Conservation (phyloP, 805 yeast genomes). For the Pichia insulana region DNA sequence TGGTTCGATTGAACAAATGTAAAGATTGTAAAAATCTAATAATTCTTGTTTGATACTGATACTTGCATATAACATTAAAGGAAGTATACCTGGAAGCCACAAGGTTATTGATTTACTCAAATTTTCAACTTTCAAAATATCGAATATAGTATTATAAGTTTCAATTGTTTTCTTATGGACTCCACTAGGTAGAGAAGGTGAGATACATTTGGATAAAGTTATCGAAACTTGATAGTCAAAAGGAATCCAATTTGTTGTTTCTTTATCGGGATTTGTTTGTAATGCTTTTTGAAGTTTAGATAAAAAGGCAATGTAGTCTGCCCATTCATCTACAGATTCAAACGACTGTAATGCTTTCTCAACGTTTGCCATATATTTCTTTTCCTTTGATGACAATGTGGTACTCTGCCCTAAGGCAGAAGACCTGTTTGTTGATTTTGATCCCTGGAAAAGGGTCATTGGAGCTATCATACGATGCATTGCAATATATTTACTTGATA, state of each 20-base stretch:
- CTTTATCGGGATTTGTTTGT: slow-evolving; percentile 36
- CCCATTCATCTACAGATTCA: slow-evolving; percentile 91
- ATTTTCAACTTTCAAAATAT: slow-evolving; percentile 45
- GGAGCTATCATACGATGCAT: slow-evolving; percentile 17
- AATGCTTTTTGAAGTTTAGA: slow-evolving; percentile 71
- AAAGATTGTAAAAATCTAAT: slow-evolving; percentile 49
- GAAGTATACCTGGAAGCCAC: slow-evolving; percentile 93
- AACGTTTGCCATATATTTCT: slow-evolving; percentile 55
- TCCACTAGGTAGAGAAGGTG: slow-evolving; percentile 83
- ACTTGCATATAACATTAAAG: slow-evolving; percentile 80
- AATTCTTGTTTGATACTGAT: slow-evolving; percentile 79
- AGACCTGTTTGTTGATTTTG: slow-evolving; percentile 7
- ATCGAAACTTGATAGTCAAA: slow-evolving; percentile 56
- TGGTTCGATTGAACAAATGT: slow-evolving; percentile 46
- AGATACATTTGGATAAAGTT: slow-evolving; percentile 68
- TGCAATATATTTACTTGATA: too few relatives aligned
- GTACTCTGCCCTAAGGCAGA: slow-evolving; percentile 8
- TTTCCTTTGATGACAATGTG: slow-evolving; percentile 49
- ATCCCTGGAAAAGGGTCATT: slow-evolving; percentile 10
- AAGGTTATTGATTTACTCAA: slow-evolving; percentile 49
- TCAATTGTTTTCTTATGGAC: slow-evolving; percentile 86
- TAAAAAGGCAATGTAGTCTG: slow-evolving; percentile 88
- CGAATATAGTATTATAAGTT: slow-evolving; percentile 64
- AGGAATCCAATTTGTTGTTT: slow-evolving; percentile 52
- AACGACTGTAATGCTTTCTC: slow-evolving; percentile 68